Percentiles rank a stretch among this genome's conserved stretches.
These are phyloP conservation scores for Ampelocalamus luodianensis DNA, from an alignment of 176 grass and related monocot species.

Conservation along the genomic window DNA sequence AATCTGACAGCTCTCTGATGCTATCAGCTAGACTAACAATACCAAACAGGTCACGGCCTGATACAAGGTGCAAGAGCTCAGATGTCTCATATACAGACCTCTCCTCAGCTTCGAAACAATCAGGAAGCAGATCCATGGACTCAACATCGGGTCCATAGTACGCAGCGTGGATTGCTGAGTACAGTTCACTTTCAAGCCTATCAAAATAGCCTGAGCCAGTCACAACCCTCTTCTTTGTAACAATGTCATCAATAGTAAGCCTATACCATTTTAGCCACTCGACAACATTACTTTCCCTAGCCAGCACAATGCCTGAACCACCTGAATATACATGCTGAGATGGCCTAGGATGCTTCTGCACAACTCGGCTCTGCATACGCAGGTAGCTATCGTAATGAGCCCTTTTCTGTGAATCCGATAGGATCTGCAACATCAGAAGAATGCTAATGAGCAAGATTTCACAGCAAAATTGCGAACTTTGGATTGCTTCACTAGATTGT, in stretches of 20 bases:
- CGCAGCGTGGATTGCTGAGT: conserved; percentile 73
- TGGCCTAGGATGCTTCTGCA: conserved; percentile 58
- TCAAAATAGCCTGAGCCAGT: conserved; percentile 76
- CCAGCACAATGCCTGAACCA: conserved; percentile 52
- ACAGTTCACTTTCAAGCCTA: conserved; percentile 88
- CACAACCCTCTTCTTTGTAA: conserved; percentile 70
- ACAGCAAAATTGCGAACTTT: background rate
- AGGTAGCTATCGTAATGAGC: conserved; percentile 84
- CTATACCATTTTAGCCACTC: conserved; percentile 98
- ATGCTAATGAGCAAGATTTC: conserved; percentile 15
- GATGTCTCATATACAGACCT: conserved; percentile 77
- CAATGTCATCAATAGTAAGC: conserved; percentile 74
- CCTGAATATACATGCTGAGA: conserved; percentile 49
- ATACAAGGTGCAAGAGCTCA: conserved; percentile 92
- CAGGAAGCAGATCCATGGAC: conserved; percentile 84
- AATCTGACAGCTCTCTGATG: conserved; percentile 51
- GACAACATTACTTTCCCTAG: conserved; percentile 80
- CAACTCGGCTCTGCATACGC: conserved; percentile 53
- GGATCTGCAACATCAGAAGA: conserved; percentile 57
- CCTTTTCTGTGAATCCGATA: conserved; percentile 81
- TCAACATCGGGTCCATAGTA: conserved; percentile 80
- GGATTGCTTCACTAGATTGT: background rate
- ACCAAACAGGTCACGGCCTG: conserved; percentile 90
- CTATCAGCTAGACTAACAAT: conserved; percentile 64
- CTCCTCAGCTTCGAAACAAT: conserved; percentile 94